Evolutionary conservation across 805 yeast species (phyloP).

Genomic region (Blastobotrys americana): DNA sequence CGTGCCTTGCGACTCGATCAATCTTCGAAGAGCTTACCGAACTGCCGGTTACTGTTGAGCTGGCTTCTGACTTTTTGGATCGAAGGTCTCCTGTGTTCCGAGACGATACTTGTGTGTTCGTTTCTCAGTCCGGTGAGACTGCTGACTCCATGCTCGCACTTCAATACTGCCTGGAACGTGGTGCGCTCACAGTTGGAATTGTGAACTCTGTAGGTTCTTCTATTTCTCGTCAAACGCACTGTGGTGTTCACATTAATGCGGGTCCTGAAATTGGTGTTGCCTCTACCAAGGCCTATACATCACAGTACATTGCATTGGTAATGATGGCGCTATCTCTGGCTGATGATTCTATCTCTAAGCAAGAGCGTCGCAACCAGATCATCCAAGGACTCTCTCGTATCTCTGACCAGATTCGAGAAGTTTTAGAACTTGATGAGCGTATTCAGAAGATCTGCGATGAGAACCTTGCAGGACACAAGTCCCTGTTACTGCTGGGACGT

Average conservation of each 20-base stretch:
- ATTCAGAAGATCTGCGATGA: conserved; percentile 70
- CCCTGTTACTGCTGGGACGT: conserved; percentile 86
- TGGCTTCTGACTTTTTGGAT: conserved; percentile 92
- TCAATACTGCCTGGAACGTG: conserved; percentile 92
- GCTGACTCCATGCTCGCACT: conserved; percentile 95
- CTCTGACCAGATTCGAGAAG: conserved; percentile 77
- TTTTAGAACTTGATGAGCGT: conserved; percentile 61
- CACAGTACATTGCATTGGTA: conserved; percentile 93
- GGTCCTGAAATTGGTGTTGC: conserved; percentile 99
- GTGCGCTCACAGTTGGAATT: conserved; percentile 95
- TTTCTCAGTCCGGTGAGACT: conserved; percentile 98
- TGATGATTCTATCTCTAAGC: conserved; percentile 76
- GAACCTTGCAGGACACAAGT: conserved; percentile 71
- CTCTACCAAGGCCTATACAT: conserved; percentile 96
- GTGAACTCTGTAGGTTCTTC: conserved; percentile 97
- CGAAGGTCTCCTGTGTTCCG: conserved; percentile 95
- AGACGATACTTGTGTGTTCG: conserved; percentile 96
- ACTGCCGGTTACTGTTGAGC: conserved; percentile 85
- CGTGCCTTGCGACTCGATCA: conserved; percentile 95
- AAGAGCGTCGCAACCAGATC: conserved; percentile 72
- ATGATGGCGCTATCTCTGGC: conserved; percentile 95
- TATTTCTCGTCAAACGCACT: conserved; percentile 92
- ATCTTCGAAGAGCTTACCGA: conserved; percentile 95
- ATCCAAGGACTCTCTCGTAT: conserved; percentile 77
- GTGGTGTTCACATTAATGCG: conserved; percentile 99